Percentiles rank a stretch among this genome's conserved stretches.
Conservation (phyloP, 768 basidiomycete genomes). For the Mycena venus region DNA sequence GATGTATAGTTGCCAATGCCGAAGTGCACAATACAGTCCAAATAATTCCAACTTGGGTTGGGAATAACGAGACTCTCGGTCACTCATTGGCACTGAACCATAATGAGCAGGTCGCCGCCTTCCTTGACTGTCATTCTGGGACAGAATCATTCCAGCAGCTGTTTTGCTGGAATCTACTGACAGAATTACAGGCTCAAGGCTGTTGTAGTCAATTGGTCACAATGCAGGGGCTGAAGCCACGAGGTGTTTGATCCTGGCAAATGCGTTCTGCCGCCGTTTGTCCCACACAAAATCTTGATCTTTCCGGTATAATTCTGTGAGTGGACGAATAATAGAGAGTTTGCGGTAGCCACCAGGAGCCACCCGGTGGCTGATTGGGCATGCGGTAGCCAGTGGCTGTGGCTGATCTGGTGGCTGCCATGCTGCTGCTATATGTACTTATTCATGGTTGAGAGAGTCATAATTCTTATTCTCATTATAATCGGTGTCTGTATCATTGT, state of each 20-base stretch:
- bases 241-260: constrained; percentile 31
- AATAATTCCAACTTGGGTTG: not conserved
- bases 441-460: no score
- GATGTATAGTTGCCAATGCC: not conserved
- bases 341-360: no score
- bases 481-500: no score
- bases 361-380: no score
- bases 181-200: constrained; percentile 39
- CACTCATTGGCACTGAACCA: not conserved
- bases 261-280: constrained; percentile 36
- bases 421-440: no score
- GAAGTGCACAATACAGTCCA: not conserved
- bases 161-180: constrained; percentile 48
- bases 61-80: not conserved
- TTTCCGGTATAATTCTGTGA: constrained; percentile 32
- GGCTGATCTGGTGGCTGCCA: no score
- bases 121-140: constrained; percentile 44
- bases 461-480: no score
- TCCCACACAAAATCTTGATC: constrained; percentile 43
- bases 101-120: constrained; percentile 31
- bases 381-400: no score
- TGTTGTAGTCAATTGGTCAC: constrained; percentile 47
- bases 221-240: constrained; percentile 38
- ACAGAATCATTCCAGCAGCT: constrained; percentile 47
- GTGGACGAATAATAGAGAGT: no score